These are phyloP conservation scores for Phytopythium cucurbitacearum DNA, from an alignment of 352 stramenopile genomes.

Conservation along the genomic window DNA sequence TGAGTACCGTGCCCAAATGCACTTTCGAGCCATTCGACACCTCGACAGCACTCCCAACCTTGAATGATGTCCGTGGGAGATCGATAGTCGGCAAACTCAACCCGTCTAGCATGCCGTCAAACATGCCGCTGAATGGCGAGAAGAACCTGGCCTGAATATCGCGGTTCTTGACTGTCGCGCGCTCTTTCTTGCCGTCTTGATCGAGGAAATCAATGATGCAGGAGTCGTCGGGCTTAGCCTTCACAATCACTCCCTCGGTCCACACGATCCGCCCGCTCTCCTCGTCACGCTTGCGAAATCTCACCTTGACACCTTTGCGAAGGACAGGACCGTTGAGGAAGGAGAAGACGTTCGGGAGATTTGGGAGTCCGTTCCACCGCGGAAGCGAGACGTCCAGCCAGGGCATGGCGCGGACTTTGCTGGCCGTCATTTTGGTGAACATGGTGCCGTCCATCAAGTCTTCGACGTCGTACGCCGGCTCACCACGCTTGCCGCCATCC, in stretches of 20 bases:
- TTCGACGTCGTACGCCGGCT: conserved; percentile 43
- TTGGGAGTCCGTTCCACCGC: conserved; percentile 16
- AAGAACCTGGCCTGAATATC: conserved; percentile 49
- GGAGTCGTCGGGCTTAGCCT: conserved; percentile 35
- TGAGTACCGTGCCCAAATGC: conserved; percentile 37
- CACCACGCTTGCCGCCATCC: conserved; percentile 15
- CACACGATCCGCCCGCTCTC: conserved; percentile 21
- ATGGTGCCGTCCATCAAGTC: conserved; percentile 44
- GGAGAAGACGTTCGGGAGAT: conserved; percentile 12
- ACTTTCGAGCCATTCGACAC: conserved; percentile 36
- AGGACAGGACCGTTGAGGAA: conserved; percentile 27
- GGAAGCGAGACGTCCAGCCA: conserved; percentile 48
- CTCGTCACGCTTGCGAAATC: conserved; percentile 23
- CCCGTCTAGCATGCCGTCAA: conserved; percentile 23
- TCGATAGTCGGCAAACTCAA: conserved; percentile 31
- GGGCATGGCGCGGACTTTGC: conserved; percentile 37
- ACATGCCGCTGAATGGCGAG: conserved; percentile 21
- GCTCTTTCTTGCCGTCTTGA: conserved; percentile 25
- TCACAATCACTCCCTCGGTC: conserved; percentile 46
- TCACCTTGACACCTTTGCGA: conserved; percentile 46
- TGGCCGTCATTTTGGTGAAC: conserved; percentile 30
- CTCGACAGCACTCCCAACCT: conserved; percentile 45
- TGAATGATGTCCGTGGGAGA: conserved; percentile 24
- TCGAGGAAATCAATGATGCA: conserved; percentile 41
- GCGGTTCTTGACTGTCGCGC: conserved; percentile 38